phyloP scores from a whole-genome alignment of 495 filamentous ascomycete species.

The Amniculicola lignicola region DNA sequence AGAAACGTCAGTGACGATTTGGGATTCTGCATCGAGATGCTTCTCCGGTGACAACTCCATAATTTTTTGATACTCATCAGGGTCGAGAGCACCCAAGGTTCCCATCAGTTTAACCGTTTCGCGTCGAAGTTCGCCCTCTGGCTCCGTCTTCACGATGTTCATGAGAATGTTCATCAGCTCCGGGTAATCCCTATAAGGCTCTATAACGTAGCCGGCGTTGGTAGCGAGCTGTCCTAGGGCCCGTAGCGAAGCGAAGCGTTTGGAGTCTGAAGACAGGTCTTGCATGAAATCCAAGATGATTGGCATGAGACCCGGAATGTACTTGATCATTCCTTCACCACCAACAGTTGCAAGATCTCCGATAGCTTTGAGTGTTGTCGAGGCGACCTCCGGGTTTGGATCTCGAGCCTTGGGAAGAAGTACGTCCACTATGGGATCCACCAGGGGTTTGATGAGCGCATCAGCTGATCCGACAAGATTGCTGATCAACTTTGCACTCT shows the following conservation, averaged over 20 bases:
- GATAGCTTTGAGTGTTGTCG: conserved; percentile 87
- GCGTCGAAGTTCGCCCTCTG: conserved; percentile 75
- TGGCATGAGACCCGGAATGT: conserved; percentile 86
- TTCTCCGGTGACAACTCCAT: conserved; percentile 58
- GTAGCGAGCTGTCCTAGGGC: conserved; percentile 90
- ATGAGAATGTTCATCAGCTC: conserved; percentile 87
- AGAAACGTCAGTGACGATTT: conserved; percentile 83
- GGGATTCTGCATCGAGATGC: conserved; percentile 59
- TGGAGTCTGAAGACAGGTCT: conserved; percentile 81
- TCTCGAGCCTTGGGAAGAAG: conserved; percentile 86
- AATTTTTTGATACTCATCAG: conserved; percentile 80
- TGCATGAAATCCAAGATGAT: conserved; percentile 90
- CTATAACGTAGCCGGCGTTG: conserved; percentile 95
- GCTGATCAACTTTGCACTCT: conserved; percentile 89
- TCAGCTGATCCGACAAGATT: conserved; percentile 88
- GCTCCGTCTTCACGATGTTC: conserved; percentile 87
- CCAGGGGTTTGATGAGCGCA: conserved; percentile 87
- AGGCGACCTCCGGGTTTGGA: conserved; percentile 77
- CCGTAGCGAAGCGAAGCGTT: conserved; percentile 85
- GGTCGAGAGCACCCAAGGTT: conserved; percentile 92
- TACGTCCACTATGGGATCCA: conserved; percentile 88
- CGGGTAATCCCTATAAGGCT: conserved; percentile 91
- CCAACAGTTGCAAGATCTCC: conserved; percentile 92
- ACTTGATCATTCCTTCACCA: conserved; percentile 81
- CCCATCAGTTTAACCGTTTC: conserved; percentile 96